These are phyloP conservation scores for Schizothecium vesticola DNA, from an alignment of 495 filamentous ascomycete genomes.

Conservation along the genomic window DNA sequence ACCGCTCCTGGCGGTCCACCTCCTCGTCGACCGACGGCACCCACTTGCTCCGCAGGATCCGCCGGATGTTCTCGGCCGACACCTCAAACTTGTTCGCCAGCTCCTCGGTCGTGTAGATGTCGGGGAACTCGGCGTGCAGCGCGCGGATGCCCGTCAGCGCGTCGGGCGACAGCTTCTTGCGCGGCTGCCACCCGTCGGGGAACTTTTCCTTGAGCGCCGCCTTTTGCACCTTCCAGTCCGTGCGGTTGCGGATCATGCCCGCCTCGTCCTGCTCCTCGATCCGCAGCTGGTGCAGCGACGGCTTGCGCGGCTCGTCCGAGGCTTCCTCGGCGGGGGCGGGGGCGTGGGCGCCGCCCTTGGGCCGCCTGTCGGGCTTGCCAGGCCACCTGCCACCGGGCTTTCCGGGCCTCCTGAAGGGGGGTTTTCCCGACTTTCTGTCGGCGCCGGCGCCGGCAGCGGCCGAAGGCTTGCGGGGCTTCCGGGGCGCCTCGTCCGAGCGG, in stretches of 20 bases:
- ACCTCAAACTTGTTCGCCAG: slow-evolving; percentile 77
- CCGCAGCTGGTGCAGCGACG: neutral
- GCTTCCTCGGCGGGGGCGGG: neutral
- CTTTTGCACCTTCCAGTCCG: slow-evolving; percentile 26
- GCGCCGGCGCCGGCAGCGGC: neutral
- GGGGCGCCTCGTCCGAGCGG: neutral
- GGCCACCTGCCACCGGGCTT: neutral
- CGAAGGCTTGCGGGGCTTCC: neutral
- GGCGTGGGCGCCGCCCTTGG: neutral
- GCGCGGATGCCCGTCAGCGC: slow-evolving; percentile 80
- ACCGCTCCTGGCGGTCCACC: slow-evolving; percentile 56
- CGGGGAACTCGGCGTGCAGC: slow-evolving; percentile 67
- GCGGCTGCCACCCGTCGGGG: slow-evolving; percentile 68
- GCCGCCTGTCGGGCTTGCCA: neutral
- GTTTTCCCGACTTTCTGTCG: neutral
- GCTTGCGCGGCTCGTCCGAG: neutral
- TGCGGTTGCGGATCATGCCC: neutral
- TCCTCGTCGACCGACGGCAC: slow-evolving; percentile 58
- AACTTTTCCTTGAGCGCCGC: slow-evolving; percentile 52
- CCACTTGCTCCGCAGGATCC: slow-evolving; percentile 87
- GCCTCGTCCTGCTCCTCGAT: neutral
- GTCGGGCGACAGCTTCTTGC: slow-evolving; percentile 85
- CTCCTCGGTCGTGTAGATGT: slow-evolving; percentile 64
- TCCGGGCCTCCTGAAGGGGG: neutral
- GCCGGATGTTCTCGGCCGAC: slow-evolving; percentile 76